phyloP scores from a whole-genome alignment of 2,329 filamentous ascomycete genomes.

The Cadophora sp. region DNA sequence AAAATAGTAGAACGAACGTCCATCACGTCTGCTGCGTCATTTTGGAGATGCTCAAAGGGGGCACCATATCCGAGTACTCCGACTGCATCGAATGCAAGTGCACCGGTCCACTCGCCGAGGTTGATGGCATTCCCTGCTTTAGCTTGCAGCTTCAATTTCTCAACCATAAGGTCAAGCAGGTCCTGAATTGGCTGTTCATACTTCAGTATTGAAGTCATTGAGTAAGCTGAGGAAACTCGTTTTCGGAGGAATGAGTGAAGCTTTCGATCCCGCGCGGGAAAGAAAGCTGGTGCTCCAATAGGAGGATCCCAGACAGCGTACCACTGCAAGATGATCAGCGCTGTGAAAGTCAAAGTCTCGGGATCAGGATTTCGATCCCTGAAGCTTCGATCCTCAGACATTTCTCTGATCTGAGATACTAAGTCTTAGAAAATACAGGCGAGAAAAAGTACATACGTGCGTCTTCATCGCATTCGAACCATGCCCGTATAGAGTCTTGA shows the following conservation, averaged over 20 bases:
- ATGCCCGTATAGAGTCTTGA: slow-evolving; percentile 36
- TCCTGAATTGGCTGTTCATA: slow-evolving; percentile 24
- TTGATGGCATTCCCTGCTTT: slow-evolving; percentile 1
- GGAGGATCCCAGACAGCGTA: slow-evolving; percentile 7
- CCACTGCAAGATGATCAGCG: too few species aligned
- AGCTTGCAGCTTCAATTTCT: slow-evolving; percentile 17
- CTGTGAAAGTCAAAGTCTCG: too few species aligned
- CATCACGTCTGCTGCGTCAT: slow-evolving; percentile 6
- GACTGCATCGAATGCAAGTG: slow-evolving; percentile 49
- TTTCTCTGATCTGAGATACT: too few species aligned
- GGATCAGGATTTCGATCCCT: too few species aligned
- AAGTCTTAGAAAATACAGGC: too few species aligned
- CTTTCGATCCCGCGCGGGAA: slow-evolving; percentile 48
- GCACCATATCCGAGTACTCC: slow-evolving; percentile 49
- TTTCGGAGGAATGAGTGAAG: slow-evolving; percentile 47
- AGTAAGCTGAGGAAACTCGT: slow-evolving; percentile 48
- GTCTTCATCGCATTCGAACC: slow-evolving; percentile 2
- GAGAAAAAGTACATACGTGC: too few species aligned
- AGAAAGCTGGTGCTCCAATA: slow-evolving; percentile 28
- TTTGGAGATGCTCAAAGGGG: slow-evolving; percentile 48
- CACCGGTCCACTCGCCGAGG: slow-evolving; percentile 12
- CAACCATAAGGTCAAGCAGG: slow-evolving; percentile 10
- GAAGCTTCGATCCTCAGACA: too few species aligned
- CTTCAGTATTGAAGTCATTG: slow-evolving; percentile 35
- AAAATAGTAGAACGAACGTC: neutral